Percentiles rank a stretch among this genome's conserved stretches.
Evolutionary conservation across 768 basidiomycete species (phyloP).

Genomic region (Boletus tylopilopsis): DNA sequence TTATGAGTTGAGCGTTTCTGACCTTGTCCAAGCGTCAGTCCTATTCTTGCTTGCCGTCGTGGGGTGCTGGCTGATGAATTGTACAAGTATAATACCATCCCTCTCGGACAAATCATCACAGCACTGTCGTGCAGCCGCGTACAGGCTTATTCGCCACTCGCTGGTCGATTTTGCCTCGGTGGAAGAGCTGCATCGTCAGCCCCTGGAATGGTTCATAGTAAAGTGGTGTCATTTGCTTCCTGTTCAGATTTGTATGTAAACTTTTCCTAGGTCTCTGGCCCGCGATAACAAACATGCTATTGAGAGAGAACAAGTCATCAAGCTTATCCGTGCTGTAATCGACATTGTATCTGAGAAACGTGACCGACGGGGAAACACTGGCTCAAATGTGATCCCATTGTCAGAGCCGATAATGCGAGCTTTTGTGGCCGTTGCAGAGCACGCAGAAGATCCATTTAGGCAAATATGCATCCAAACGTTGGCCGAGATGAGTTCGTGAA

Average conservation of each 20-base stretch:
- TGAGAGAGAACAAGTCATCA: conserved; percentile 91
- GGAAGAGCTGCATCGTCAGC: conserved; percentile 53
- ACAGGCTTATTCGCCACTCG: conserved; percentile 76
- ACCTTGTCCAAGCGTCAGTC: conserved; percentile 74
- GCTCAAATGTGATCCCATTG: conserved; percentile 51
- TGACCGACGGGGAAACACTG: conserved; percentile 37
- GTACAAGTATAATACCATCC: conserved; percentile 67
- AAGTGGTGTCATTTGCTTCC: conserved; percentile 48
- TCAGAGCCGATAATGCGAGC: conserved; percentile 81
- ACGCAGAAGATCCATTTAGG: conserved; percentile 85
- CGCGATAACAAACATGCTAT: conserved; percentile 79
- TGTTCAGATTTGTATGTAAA: neutral
- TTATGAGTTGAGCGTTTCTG: conserved; percentile 66
- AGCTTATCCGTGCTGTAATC: conserved; percentile 79
- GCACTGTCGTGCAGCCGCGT: conserved; percentile 75
- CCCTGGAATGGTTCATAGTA: conserved; percentile 88
- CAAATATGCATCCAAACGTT: conserved; percentile 81
- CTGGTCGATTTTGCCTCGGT: conserved; percentile 74
- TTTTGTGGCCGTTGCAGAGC: conserved; percentile 90
- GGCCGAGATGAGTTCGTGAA: conserved; percentile 76
- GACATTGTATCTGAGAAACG: conserved; percentile 65
- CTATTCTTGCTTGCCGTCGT: neutral
- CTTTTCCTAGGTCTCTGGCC: conserved; percentile 61
- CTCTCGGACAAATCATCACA: conserved; percentile 73
- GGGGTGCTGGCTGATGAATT: conserved; percentile 7